Conservation (phyloP, 2,329 filamentous ascomycete genomes). For the Fusarium miscanthi region DNA sequence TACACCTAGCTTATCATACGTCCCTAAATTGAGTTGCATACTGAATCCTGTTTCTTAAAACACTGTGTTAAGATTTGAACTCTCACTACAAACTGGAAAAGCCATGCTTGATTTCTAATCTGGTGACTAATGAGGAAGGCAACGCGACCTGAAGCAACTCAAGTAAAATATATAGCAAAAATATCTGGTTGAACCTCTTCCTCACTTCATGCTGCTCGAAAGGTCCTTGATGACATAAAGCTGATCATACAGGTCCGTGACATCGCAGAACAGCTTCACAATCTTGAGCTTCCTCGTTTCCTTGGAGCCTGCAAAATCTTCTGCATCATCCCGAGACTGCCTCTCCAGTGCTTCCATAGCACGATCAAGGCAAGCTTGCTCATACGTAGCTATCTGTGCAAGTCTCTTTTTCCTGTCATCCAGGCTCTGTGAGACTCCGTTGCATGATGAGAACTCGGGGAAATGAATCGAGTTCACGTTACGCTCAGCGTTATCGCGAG, state of each 20-base stretch:
- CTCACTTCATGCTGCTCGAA: neutral
- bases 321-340: no score
- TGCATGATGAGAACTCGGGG: neutral
- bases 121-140: fast-evolving
- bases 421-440: fast-evolving
- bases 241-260: neutral
- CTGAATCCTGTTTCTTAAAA: no score
- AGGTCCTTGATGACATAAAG: conserved; percentile 3
- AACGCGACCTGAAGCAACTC: fast-evolving
- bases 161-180: fast-evolving
- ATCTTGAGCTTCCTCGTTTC: neutral
- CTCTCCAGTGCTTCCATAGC: neutral
- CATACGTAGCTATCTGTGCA: neutral
- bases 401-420: neutral
- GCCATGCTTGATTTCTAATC: neutral
- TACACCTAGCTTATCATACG: no score
- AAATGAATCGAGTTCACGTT: neutral
- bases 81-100: no score
- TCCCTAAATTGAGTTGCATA: no score
- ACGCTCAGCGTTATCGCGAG: neutral
- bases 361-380: neutral
- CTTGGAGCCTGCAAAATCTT: fast-evolving
- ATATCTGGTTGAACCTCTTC: fast-evolving
- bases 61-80: no score
- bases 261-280: neutral